Evolutionary conservation across 2,329 filamentous ascomycete genomes (phyloP), one percentile per base, ranked within the genome.

Genomic region (Pyrenophora tritici-repentis): DNA sequence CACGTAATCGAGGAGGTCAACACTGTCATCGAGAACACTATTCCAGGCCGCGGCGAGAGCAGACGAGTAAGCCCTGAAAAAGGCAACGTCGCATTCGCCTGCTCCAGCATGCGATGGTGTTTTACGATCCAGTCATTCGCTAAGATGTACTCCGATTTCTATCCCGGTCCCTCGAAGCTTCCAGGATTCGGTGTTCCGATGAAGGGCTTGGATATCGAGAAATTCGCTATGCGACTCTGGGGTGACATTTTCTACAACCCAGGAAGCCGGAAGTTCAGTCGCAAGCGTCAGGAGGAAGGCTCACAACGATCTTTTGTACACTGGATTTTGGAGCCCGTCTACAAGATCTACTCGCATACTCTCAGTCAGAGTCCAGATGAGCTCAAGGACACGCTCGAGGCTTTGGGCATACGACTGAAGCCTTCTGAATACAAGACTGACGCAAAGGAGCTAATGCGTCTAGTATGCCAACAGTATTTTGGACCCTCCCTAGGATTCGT

Each of bases 1-100:
- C 92, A 97, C 73, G 91, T 97, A n/a, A 86, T 99, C 45, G 94
- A 99, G 74, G 91, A 97, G 75, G 92, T 99, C 74, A 99, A 99
- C 76, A 96, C 91, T 1, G 80, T 94, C 62, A 97, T 99, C 66
- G 90, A 96, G 70, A 91, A 89, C 70, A 88, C 89, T 3, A 81
- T 91, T 22, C 93, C 94, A 3, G 88, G 90, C 2, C 84, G 85
- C 63, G 91, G 92, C 22, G 90, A 90, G 66, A 85, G 83, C 55
- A 86, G 85, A 74, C 85, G 94, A 58, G 76, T 99, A 56, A 97
- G 93, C 62, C 94, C 94, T 0, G 94, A 99, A 71, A 96, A 92
- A 76, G 94, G 94, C 55, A 99, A 99, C 70, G 94, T 99, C n/a
- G 86, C 95, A 8, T 99, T 99, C 70, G 90, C 93, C 0, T 96